These are phyloP conservation scores for Orbilia javanica DNA, from an alignment of 2,329 filamentous ascomycete species.

Conservation along the genomic window DNA sequence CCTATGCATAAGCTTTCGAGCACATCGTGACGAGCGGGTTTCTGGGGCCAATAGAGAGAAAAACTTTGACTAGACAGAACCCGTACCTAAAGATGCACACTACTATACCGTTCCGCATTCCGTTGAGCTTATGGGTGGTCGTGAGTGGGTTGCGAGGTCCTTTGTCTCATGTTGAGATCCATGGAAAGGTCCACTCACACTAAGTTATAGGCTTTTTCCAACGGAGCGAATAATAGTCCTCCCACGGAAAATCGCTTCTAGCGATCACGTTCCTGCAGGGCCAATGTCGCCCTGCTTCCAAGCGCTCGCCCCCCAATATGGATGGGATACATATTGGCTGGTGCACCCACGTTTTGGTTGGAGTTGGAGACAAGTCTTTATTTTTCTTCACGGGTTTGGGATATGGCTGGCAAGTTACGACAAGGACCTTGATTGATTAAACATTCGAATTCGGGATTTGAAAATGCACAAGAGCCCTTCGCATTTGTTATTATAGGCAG, in stretches of 20 bases:
- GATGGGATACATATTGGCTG: constrained; percentile 30
- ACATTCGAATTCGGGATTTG: constrained; percentile 15
- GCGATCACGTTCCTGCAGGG: constrained; percentile 6
- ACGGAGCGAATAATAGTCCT: constrained; percentile 26
- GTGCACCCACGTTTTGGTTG: not conserved
- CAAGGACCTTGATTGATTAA: not conserved
- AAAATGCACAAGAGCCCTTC: not conserved
- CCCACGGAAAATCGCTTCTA: constrained; percentile 32
- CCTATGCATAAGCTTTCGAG: not conserved
- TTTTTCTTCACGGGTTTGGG: not conserved
- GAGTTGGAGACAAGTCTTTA: not conserved
- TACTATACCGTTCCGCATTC: constrained; percentile 18
- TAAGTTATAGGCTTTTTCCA: constrained; percentile 9
- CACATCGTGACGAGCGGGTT: constrained; percentile 16
- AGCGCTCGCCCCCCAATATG: not conserved
- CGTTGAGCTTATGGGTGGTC: constrained; percentile 4
- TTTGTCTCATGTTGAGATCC: constrained; percentile 44
- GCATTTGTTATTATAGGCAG: constrained; percentile 1
- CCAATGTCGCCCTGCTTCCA: not conserved
- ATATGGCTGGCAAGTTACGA: constrained; percentile 1
- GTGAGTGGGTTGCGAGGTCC: constrained; percentile 27
- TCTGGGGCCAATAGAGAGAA: not conserved
- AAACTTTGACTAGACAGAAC: not conserved
- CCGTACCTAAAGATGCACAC: not conserved
- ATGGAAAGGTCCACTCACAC: constrained; percentile 50